Base-by-base conservation (phyloP, 148 eudicot species). In the Camellia granthamiana region DNA sequence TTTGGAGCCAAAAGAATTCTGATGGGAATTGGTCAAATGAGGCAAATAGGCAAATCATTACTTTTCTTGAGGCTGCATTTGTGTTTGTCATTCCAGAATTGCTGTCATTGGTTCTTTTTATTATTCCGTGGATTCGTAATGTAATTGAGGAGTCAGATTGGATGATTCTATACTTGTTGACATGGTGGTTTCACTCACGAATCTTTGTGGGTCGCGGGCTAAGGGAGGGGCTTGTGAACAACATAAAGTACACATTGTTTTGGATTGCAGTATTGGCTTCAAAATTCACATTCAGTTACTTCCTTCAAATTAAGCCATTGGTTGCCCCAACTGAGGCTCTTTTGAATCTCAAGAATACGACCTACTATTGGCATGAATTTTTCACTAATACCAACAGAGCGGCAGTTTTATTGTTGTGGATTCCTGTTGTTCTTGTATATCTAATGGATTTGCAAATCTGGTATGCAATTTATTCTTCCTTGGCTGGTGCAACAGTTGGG, bases 161-260 rank as follows among this genome's bases (percentile, higher is more conserved):
- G 85, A 83, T 86, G 46, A 64, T 87, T 21, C 74, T 95, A 16
- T 88, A 91, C 69, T 72, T 88, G 82, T 12, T 93, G 10, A 93
- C 96, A 7, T 95, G 98, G 98, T 95, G 98, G 98, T 95, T 95
- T 75, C 90, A 95, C 10, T 83, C 88, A 7, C 84, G 97, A 77
- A 84, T 85, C 13, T 95, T 90, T 79, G 97, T 95, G 43, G 98
- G 97, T 14, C 88, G 98, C 11, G 94, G 94, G 74, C 81, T 90
- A 52, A 84, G 98, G 75, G 98, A 95, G 85, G 97, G 97, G 76
- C 89, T 95, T 46, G 41, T 95, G 75, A 82, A 70, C 78, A 95
- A 92, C 84, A 56, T 93, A 18, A 95, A 92, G 90, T 95, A 92
- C 84, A 69, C 93, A 9, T 60, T 89, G 63, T 95, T 95, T 80